A percentile compares a stretch with the other conserved stretches of the same genome.
These are phyloP conservation scores for Agaricus blazei DNA, from an alignment of 768 basidiomycete species.

Conservation along the genomic window DNA sequence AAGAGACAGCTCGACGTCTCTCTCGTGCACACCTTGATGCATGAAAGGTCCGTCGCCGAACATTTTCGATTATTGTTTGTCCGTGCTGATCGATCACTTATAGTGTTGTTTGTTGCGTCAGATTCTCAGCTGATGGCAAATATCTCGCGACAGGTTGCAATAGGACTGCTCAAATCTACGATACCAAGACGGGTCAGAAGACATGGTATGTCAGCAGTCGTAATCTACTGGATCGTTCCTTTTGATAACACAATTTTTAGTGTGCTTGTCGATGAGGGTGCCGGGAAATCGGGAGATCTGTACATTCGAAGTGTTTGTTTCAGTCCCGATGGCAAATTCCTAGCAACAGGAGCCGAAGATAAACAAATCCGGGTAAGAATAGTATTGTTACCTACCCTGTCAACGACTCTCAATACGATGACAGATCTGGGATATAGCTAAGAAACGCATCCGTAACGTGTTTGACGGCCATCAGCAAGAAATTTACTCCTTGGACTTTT, in stretches of 20 bases:
- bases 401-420: background rate
- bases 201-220: slow-evolving; percentile 56
- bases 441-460: slow-evolving; percentile 64
- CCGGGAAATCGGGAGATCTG: slow-evolving; percentile 70
- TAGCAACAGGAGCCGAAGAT: slow-evolving; percentile 93
- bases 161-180: slow-evolving; percentile 91
- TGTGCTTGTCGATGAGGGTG: slow-evolving; percentile 73
- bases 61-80: background rate
- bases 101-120: slow-evolving; percentile 82
- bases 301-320: slow-evolving; percentile 94
- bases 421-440: slow-evolving; percentile 86
- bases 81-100: background rate
- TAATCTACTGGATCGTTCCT: background rate
- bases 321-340: slow-evolving; percentile 80
- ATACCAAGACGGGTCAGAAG: slow-evolving; percentile 82
- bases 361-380: slow-evolving; percentile 73
- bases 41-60: slow-evolving; percentile 61
- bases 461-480: slow-evolving; percentile 87
- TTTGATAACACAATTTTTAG: slow-evolving; percentile 27
- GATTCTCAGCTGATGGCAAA: slow-evolving; percentile 91
- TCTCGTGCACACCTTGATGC: slow-evolving; percentile 75
- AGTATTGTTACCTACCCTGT: too few species aligned
- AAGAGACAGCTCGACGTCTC: slow-evolving; percentile 68
- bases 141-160: slow-evolving; percentile 92
- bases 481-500: slow-evolving; percentile 89